These are phyloP conservation scores for Thinopyrum obtusiflorum DNA, from an alignment of 202 grass and related monocot species.

Conservation along the genomic window DNA sequence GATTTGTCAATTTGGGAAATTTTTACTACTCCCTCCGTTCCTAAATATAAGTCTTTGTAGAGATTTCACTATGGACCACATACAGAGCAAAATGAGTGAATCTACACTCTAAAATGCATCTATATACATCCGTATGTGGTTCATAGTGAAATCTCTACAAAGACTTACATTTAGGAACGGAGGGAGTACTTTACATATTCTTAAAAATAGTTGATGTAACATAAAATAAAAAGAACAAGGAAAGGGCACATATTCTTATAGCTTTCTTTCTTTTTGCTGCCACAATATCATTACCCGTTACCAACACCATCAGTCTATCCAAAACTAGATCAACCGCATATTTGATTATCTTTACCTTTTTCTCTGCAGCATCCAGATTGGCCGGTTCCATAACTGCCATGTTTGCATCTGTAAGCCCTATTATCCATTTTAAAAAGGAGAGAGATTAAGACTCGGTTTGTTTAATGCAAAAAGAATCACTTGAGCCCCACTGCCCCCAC, in stretches of 20 bases:
- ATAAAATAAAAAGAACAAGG: background rate
- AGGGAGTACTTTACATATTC: background rate
- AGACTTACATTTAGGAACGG: too few species aligned
- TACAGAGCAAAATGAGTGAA: too few species aligned
- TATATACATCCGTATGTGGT: too few species aligned
- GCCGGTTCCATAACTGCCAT: background rate
- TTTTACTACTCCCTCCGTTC: too few species aligned
- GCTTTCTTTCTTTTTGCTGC: background rate
- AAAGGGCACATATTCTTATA: background rate
- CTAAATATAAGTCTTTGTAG: too few species aligned
- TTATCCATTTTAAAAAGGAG: background rate
- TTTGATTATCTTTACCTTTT: conserved; percentile 23
- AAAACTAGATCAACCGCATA: background rate
- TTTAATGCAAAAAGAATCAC: background rate
- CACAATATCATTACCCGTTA: background rate
- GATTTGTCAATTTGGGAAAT: too few species aligned
- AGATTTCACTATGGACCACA: too few species aligned
- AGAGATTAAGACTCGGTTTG: background rate
- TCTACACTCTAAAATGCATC: too few species aligned
- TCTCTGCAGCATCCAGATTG: background rate
- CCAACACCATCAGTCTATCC: background rate
- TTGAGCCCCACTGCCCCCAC: conserved; percentile 16
- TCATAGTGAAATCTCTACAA: too few species aligned
- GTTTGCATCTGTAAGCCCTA: conserved; percentile 1
- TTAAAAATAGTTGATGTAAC: background rate